Evolutionary conservation across 257 asterid genomes (phyloP).

Genomic region (Salvia splendens): DNA sequence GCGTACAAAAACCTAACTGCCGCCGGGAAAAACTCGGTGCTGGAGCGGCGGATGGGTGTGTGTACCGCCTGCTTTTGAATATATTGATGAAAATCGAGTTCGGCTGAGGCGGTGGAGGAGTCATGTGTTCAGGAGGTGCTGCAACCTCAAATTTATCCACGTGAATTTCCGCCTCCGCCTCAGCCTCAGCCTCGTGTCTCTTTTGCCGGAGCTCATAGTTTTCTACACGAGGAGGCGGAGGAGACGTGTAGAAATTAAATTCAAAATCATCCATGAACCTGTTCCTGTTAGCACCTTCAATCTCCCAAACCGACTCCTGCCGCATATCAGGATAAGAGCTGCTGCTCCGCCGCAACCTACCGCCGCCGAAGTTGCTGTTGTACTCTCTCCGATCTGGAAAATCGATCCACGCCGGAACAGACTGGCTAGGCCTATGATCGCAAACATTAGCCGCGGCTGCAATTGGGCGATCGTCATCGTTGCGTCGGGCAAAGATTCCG

Average conservation of each 20-base stretch:
- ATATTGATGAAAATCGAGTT: conserved; percentile 65
- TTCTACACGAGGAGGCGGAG: too few relatives aligned
- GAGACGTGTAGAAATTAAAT: too few relatives aligned
- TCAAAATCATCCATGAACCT: conserved; percentile 22
- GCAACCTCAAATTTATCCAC: conserved; percentile 64
- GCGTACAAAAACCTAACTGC: too few relatives aligned
- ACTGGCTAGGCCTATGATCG: conserved; percentile 30
- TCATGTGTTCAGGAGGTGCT: too few relatives aligned
- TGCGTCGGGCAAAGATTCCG: conserved; percentile 66
- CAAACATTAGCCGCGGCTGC: conserved; percentile 29
- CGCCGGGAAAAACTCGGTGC: too few relatives aligned
- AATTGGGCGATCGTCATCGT: conserved; percentile 38
- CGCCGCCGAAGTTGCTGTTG: conserved; percentile 8
- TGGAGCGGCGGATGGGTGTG: conserved; percentile 10
- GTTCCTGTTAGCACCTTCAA: conserved; percentile 44
- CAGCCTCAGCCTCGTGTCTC: conserved; percentile 31
- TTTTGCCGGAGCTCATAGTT: not conserved
- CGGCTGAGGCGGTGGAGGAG: conserved; percentile 66
- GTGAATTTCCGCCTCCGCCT: conserved; percentile 47
- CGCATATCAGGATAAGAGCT: conserved; percentile 83
- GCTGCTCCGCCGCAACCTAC: conserved; percentile 69
- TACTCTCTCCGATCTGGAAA: conserved; percentile 42
- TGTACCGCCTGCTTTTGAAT: conserved; percentile 65
- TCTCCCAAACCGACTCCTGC: conserved; percentile 55
- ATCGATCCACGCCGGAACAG: conserved; percentile 46